Conservation (phyloP, 2,329 filamentous ascomycete genomes). For the Bipolaris sorokiniana region DNA sequence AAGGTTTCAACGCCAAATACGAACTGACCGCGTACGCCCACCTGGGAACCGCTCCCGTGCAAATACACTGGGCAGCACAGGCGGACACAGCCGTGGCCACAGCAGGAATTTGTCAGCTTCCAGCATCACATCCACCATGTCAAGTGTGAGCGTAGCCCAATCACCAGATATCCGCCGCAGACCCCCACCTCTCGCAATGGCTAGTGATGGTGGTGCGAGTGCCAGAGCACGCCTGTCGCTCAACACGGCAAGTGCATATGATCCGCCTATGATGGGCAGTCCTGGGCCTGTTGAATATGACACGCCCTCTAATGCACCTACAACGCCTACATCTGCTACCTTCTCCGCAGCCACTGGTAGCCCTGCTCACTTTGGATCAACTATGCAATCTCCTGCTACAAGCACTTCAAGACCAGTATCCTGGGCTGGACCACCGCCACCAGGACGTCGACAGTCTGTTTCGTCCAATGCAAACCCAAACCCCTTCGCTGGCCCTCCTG, state of each 20-base stretch:
- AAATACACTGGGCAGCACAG: constrained; percentile 75
- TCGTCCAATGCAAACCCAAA: constrained; percentile 74
- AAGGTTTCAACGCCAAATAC: constrained; percentile 87
- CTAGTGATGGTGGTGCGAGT: constrained; percentile 67
- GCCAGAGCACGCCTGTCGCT: constrained; percentile 62
- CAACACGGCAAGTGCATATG: constrained; percentile 66
- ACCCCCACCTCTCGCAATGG: constrained; percentile 84
- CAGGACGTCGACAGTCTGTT: constrained; percentile 79
- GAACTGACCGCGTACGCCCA: constrained; percentile 82
- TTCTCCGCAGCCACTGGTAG: constrained; percentile 80
- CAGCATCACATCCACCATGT: constrained; percentile 78
- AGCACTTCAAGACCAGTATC: constrained; percentile 72
- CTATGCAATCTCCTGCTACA: constrained; percentile 74
- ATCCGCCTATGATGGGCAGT: constrained; percentile 65
- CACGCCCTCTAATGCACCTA: constrained; percentile 72
- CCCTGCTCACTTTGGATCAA: constrained; percentile 70
- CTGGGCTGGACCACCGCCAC: constrained; percentile 72
- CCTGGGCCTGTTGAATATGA: constrained; percentile 68
- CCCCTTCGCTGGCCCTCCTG: constrained; percentile 73
- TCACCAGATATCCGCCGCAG: constrained; percentile 65
- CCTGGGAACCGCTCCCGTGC: constrained; percentile 75
- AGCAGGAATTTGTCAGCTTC: constrained; percentile 85
- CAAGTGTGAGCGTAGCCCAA: constrained; percentile 64
- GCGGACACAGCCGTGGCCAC: constrained; percentile 76
- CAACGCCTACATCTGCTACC: constrained; percentile 82